Evolutionary conservation across 345 rosid species (phyloP).

Genomic region (Excoecaria cochinchinensis): DNA sequence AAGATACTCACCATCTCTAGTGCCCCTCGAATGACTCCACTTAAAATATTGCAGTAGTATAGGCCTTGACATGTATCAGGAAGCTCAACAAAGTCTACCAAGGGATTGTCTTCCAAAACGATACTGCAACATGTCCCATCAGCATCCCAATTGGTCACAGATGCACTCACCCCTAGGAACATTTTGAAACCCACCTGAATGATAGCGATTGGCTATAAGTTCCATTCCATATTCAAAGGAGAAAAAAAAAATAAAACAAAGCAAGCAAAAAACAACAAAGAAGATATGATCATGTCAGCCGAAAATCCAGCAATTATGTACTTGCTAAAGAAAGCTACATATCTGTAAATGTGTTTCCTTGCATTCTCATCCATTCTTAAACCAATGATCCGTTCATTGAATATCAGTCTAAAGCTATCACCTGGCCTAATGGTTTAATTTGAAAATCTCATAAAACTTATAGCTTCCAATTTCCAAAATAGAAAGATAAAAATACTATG

Average conservation of each 20-base stretch:
- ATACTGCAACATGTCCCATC: constrained; percentile 86
- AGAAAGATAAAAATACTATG: not conserved
- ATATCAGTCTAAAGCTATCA: not conserved
- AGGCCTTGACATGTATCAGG: constrained; percentile 96
- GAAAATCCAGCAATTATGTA: not conserved
- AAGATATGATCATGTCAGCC: constrained; percentile 1
- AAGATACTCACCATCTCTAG: constrained; percentile 71
- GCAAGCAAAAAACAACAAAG: not conserved
- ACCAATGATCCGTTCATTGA: not conserved
- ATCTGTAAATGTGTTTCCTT: not conserved
- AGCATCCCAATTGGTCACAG: constrained; percentile 78
- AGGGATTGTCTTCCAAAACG: constrained; percentile 84
- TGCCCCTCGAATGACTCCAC: constrained; percentile 91
- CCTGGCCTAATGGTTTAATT: not conserved
- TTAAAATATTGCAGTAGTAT: constrained; percentile 79
- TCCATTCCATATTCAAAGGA: not conserved
- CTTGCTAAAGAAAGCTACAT: not conserved
- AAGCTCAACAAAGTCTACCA: constrained; percentile 91
- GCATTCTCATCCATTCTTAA: not conserved
- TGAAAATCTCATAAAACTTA: not conserved
- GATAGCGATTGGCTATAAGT: constrained; percentile 15
- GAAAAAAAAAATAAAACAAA: not conserved
- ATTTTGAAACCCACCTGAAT: constrained; percentile 88
- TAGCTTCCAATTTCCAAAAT: not conserved
- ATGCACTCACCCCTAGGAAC: constrained; percentile 87